A percentile compares a stretch with the other conserved stretches of the same genome.
Conservation (phyloP, 305 asterid species). For the Fraxinus floribunda region DNA sequence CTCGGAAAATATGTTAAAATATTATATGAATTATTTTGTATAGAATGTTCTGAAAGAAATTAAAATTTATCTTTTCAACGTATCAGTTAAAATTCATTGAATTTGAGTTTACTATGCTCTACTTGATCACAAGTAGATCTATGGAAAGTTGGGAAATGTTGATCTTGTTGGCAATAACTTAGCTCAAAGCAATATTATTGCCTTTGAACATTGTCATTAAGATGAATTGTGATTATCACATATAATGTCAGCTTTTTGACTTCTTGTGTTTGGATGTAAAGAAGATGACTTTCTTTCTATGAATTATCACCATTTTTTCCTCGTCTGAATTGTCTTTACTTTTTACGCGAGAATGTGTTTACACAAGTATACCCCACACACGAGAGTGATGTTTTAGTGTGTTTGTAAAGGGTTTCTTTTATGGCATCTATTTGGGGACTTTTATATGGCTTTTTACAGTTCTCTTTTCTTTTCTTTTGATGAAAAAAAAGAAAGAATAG, state of each 20-base stretch:
- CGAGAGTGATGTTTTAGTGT: background rate
- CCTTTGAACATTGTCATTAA: background rate
- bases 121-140: background rate
- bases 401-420: background rate
- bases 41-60: background rate
- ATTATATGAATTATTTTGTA: too few species aligned
- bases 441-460: slow-evolving; percentile 22
- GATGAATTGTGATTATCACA: background rate
- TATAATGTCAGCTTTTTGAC: background rate
- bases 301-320: background rate
- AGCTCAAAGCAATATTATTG: background rate
- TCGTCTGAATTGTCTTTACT: background rate
- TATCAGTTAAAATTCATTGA: background rate
- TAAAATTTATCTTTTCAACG: background rate
- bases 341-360: background rate
- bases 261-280: background rate
- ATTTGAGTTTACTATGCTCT: background rate
- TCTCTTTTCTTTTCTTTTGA: slow-evolving; percentile 4
- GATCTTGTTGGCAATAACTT: background rate
- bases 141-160: background rate
- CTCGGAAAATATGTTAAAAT: slow-evolving; percentile 1
- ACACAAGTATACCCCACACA: background rate
- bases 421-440: slow-evolving; percentile 10
- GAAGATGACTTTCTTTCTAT: background rate
- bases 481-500: slow-evolving; percentile 16